Base-by-base conservation (phyloP, 192 early-diverging fungal species). In the Chytriomyces sp. region DNA sequence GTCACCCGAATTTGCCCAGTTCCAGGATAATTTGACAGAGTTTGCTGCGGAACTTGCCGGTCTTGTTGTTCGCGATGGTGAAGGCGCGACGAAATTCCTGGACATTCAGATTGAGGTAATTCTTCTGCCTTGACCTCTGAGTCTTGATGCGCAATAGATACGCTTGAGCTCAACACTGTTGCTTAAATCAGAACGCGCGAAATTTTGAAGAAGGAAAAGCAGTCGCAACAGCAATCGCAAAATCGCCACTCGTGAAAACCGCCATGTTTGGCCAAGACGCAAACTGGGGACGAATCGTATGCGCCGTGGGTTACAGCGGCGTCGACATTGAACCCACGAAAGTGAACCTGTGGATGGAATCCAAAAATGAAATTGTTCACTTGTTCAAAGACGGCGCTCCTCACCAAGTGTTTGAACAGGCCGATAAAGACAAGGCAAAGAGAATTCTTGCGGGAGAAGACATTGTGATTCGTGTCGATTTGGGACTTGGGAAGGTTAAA, bases 41-140 rank as follows among this genome's bases (percentile, higher is more conserved):
- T 96, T 97, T 83, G 89, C 94, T 35, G 90, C 89, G 13, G 94
- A 97, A 50, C 83, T 98, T 50, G 94, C 97, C 7, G 87, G 93
- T 67, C 86, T 97, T 13, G 92, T 98, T 13, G 97, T 98, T 10
- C 83, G 94, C 64, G 97, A 98, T 85, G 97, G 97, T 50, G 97
- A 98, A 83, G 97, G 97, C 0, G 97, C 97, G 1, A 98, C 97
- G 67, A 98, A 97, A 84, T 98, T 98, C 80, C 89, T 98, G 50
- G 95, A 96, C 5, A 86, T 98, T 20, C 86, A 91, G 45, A 93
- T 98, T 24, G 87, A 89, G 83, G 92, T 92, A 79, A 75, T 61
- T 96, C 5, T 96, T 96, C 18, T 96, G 97, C 13, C 97, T 99
- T 78, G 97, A 96, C 5, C 94, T 97, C 79, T 88, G 86, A 26